These are phyloP conservation scores for Amanita exitialis DNA, from an alignment of 768 basidiomycete genomes.

Conservation along the genomic window DNA sequence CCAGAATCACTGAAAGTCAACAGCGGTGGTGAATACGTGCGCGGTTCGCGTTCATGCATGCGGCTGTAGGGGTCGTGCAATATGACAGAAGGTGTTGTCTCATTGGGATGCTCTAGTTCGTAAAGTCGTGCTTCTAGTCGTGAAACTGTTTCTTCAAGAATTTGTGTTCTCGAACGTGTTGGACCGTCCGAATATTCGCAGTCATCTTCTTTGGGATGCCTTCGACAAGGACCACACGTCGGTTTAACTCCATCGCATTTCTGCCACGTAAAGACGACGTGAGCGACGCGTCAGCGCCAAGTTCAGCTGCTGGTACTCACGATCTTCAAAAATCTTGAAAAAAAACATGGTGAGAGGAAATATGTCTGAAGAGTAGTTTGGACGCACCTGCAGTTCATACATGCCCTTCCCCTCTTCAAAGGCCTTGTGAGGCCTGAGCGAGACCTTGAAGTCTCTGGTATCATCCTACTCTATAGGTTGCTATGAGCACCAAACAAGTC, in stretches of 20 bases:
- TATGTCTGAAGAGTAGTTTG: conserved; percentile 1
- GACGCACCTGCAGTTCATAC: conserved; percentile 41
- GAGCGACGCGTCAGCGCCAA: background rate
- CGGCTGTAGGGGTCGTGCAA: conserved; percentile 40
- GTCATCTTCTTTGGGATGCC: conserved; percentile 50
- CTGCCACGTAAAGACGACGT: conserved; percentile 15
- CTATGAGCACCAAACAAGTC: conserved; percentile 1
- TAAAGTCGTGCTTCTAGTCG: conserved; percentile 46
- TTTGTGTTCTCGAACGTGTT: conserved; percentile 47
- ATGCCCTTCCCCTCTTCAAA: conserved; percentile 43
- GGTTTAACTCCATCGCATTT: conserved; percentile 63
- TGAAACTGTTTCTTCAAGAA: conserved; percentile 48
- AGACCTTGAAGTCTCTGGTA: conserved; percentile 5
- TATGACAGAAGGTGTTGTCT: conserved; percentile 33
- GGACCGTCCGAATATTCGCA: conserved; percentile 66
- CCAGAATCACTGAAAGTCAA: conserved; percentile 21
- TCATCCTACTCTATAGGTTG: conserved; percentile 1
- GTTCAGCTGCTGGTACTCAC: conserved; percentile 19
- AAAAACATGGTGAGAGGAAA: background rate
- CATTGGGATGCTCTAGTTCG: conserved; percentile 46
- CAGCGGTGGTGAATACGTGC: conserved; percentile 24
- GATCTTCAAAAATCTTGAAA: conserved; percentile 38
- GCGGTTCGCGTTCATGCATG: conserved; percentile 19
- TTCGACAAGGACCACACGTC: conserved; percentile 51
- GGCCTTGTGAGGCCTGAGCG: conserved; percentile 22